Percentiles rank a stretch among this genome's conserved stretches.
phyloP scores from a whole-genome alignment of 495 filamentous ascomycete species.

The Paragyromitra xinjiangensis region DNA sequence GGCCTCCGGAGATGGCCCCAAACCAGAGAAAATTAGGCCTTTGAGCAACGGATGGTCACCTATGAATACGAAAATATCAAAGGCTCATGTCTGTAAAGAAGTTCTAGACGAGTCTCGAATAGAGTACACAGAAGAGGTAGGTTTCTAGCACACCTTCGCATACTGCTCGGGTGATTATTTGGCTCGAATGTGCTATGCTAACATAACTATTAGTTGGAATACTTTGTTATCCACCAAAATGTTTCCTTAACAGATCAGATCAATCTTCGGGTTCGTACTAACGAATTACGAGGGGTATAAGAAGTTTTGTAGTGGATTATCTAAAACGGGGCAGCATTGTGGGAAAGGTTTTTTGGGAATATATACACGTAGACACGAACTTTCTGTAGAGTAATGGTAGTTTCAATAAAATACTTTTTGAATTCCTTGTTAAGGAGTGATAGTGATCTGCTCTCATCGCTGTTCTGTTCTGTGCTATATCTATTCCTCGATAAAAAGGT shows the following conservation, averaged over 20 bases:
- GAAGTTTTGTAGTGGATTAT: background rate
- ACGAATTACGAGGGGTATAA: constrained; percentile 19
- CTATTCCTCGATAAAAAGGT: background rate
- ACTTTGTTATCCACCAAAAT: constrained; percentile 25
- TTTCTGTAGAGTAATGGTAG: background rate
- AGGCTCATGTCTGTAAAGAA: constrained; percentile 23
- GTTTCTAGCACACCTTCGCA: background rate
- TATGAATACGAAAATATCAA: constrained; percentile 14
- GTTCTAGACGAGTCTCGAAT: constrained; percentile 8
- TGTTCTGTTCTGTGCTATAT: background rate
- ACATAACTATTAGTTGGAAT: constrained; percentile 19
- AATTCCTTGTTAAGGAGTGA: no score
- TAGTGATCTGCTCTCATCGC: background rate
- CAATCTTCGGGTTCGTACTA: constrained; percentile 31
- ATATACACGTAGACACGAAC: background rate
- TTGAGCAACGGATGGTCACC: constrained; percentile 3
- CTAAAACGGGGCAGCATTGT: background rate
- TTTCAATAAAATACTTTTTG: background rate
- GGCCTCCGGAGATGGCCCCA: background rate
- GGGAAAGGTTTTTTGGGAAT: background rate
- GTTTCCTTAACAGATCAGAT: constrained; percentile 28
- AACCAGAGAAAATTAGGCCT: background rate
- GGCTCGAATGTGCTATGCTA: background rate
- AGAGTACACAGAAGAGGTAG: constrained; percentile 28
- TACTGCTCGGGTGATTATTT: background rate